phyloP scores from a whole-genome alignment of 371 early-diverging fungal genomes.

The Chytridium lagenaria region DNA sequence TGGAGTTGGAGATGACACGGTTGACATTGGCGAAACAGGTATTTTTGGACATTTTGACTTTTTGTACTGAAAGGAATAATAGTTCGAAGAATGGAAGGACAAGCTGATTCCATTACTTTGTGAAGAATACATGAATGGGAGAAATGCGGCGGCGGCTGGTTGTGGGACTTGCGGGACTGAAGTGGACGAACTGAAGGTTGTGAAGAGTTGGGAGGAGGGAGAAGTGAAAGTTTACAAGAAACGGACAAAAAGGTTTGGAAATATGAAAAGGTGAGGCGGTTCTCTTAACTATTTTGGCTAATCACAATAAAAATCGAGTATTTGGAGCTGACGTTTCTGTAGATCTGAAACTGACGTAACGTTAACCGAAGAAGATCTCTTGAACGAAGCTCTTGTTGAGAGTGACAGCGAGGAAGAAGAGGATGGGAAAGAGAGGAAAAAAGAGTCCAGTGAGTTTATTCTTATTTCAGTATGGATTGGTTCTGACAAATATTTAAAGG shows the following conservation, averaged over 20 bases:
- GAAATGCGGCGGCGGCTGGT: neutral
- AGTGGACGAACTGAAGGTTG: neutral
- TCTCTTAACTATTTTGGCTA: neutral
- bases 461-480: constrained; percentile 43
- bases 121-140: neutral
- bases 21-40: too few species aligned
- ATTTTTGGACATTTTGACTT: too few species aligned
- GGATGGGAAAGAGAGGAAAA: constrained; percentile 35
- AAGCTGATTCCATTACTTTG: neutral
- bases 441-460: constrained; percentile 25
- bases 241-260: neutral
- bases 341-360: constrained; percentile 3
- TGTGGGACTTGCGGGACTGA: neutral
- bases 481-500: constrained; percentile 56
- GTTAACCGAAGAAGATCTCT: constrained; percentile 50
- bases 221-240: neutral
- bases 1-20: constrained; percentile 70
- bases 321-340: neutral
- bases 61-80: too few species aligned
- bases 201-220: constrained; percentile 1
- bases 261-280: neutral
- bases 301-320: neutral
- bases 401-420: constrained; percentile 48
- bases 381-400: constrained; percentile 44
- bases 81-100: neutral